These are phyloP conservation scores for Metschnikowia cerradonensis DNA, from an alignment of 805 yeast species.

Conservation along the genomic window DNA sequence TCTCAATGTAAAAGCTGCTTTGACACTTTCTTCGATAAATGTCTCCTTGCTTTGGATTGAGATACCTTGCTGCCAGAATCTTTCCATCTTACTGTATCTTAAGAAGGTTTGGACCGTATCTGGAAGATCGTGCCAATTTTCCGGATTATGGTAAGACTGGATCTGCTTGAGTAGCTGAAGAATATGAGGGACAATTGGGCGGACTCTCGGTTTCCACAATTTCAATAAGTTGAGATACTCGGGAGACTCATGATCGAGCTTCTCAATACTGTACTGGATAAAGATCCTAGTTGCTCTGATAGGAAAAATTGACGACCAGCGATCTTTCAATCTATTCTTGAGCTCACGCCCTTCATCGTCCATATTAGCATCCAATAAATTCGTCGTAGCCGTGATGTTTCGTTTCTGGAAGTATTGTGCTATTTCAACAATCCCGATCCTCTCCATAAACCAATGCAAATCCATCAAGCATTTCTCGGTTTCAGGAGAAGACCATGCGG, in stretches of 20 bases:
- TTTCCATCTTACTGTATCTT: conserved; percentile 80
- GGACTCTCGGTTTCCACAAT: conserved; percentile 91
- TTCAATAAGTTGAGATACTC: conserved; percentile 67
- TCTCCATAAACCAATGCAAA: conserved; percentile 97
- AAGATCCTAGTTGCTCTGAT: conserved; percentile 93
- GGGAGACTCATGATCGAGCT: conserved; percentile 71
- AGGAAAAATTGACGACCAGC: conserved; percentile 93
- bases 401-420: conserved; percentile 85
- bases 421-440: conserved; percentile 90
- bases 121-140: conserved; percentile 85
- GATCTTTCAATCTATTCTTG: conserved; percentile 75
- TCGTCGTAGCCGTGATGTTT: conserved; percentile 72
- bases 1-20: conserved; percentile 87
- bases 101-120: conserved; percentile 89
- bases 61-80: conserved; percentile 99
- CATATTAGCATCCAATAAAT: conserved; percentile 74
- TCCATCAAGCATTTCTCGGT: conserved; percentile 88
- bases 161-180: conserved; percentile 83
- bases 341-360: conserved; percentile 82
- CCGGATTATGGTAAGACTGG: conserved; percentile 91
- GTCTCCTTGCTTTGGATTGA: conserved; percentile 91
- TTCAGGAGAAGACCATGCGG: conserved; percentile 88
- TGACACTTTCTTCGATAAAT: conserved; percentile 88
- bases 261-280: conserved; percentile 92
- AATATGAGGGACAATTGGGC: conserved; percentile 87